Conservation (phyloP, 306 rosid species). For the Cicer judaicum region DNA sequence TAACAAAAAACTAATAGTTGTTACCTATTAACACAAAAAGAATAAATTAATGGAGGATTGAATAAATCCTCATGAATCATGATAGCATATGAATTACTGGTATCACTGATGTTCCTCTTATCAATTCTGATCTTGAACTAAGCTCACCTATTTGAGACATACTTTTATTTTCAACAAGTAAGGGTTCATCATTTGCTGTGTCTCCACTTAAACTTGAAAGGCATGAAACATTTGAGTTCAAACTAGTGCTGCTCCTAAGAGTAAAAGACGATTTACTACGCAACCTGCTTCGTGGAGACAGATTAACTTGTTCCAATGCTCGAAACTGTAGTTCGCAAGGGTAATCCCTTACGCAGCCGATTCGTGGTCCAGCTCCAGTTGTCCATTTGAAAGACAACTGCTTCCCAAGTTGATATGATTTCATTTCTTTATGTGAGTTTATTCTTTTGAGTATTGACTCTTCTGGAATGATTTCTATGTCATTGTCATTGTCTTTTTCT, state of each 20-base stretch:
- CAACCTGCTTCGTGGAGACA: slow-evolving; percentile 74
- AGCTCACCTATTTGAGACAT: slow-evolving; percentile 38
- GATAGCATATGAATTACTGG: slow-evolving; percentile 39
- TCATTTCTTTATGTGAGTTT: slow-evolving; percentile 74
- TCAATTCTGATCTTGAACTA: slow-evolving; percentile 49
- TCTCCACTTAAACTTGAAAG: slow-evolving; percentile 42
- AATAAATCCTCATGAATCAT: slow-evolving; percentile 42
- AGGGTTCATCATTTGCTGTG: slow-evolving; percentile 36
- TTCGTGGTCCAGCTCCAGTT: slow-evolving; percentile 96
- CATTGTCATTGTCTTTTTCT: slow-evolving; percentile 46
- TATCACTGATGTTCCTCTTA: slow-evolving; percentile 56
- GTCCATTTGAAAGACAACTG: slow-evolving; percentile 98
- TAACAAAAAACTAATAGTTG: slow-evolving; percentile 53
- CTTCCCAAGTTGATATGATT: slow-evolving; percentile 85
- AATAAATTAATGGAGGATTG: slow-evolving; percentile 48
- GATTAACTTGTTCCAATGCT: slow-evolving; percentile 84
- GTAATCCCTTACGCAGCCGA: slow-evolving; percentile 89
- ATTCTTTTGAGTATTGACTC: slow-evolving; percentile 80
- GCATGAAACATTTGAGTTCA: slow-evolving; percentile 49
- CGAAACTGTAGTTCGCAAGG: slow-evolving; percentile 82
- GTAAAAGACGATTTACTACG: slow-evolving; percentile 49
- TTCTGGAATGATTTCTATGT: slow-evolving; percentile 60
- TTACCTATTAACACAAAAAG: slow-evolving; percentile 64
- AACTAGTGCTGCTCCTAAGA: slow-evolving; percentile 44
- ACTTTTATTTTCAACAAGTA: slow-evolving; percentile 33